Percentiles rank a stretch among this genome's conserved stretches.
These are phyloP conservation scores for Iodosphaeria phyllophila DNA, from an alignment of 2,329 filamentous ascomycete species.

Conservation along the genomic window DNA sequence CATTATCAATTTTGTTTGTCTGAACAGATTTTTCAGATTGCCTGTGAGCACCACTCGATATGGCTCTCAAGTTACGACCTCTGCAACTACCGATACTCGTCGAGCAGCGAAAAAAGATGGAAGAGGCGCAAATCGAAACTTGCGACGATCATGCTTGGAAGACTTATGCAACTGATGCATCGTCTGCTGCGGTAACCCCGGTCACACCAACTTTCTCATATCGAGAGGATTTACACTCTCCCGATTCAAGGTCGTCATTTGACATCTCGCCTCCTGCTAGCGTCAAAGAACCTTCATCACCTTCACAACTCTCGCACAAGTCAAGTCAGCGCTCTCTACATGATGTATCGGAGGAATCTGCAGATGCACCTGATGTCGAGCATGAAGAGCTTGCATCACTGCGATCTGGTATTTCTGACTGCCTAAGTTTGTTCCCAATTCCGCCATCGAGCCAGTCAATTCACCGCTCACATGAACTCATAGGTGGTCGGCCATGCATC, in stretches of 20 bases:
- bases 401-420: slow-evolving; percentile 47
- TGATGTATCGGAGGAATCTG: slow-evolving; percentile 69
- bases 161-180: slow-evolving; percentile 22
- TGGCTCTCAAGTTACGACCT: slow-evolving; percentile 15
- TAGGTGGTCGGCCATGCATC: slow-evolving; percentile 43
- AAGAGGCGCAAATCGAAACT: slow-evolving; percentile 9
- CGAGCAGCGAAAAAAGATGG: slow-evolving; percentile 11
- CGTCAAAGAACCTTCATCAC: slow-evolving; percentile 35
- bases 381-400: slow-evolving; percentile 22
- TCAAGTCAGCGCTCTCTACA: slow-evolving; percentile 47
- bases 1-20: too few relatives aligned
- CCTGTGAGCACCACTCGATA: slow-evolving; percentile 6
- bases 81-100: slow-evolving; percentile 12
- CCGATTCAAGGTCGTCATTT: slow-evolving; percentile 65
- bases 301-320: slow-evolving; percentile 26
- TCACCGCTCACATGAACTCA: slow-evolving; percentile 1
- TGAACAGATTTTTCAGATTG: slow-evolving; percentile 1
- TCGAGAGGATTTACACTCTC: slow-evolving; percentile 42
- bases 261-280: slow-evolving; percentile 36
- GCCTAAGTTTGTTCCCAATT: slow-evolving; percentile 37
- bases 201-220: slow-evolving; percentile 52
- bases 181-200: slow-evolving; percentile 45
- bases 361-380: slow-evolving; percentile 41
- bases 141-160: slow-evolving; percentile 23
- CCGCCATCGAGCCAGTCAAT: slow-evolving; percentile 1